Evolutionary conservation across 1,139 yeast genomes (phyloP).

Genomic region (Pneumocystis canis): DNA sequence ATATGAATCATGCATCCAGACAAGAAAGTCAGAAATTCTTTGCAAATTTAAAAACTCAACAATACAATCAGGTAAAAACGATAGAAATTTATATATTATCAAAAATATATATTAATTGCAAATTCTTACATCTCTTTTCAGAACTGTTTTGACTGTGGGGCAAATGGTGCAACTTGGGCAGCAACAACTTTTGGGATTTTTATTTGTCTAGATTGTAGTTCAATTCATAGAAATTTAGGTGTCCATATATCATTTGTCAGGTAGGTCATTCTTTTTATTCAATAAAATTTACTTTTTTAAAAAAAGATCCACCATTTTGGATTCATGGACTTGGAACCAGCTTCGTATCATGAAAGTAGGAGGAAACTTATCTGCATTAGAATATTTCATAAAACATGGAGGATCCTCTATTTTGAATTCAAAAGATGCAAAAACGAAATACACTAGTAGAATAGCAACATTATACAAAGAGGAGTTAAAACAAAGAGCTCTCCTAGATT

Average conservation of each 20-base stretch:
- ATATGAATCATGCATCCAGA: constrained; percentile 3
- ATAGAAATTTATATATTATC: neutral
- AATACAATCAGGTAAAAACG: constrained; percentile 4
- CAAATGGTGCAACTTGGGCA: constrained; percentile 98
- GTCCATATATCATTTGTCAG: constrained; percentile 89
- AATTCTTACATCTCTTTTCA: neutral
- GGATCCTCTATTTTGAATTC: constrained; percentile 17
- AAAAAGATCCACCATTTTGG: constrained; percentile 77
- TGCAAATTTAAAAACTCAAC: constrained; percentile 1
- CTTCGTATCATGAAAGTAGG: constrained; percentile 84
- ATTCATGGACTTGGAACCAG: constrained; percentile 88
- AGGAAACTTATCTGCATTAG: constrained; percentile 66
- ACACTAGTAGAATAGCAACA: constrained; percentile 62
- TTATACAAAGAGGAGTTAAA: constrained; percentile 69
- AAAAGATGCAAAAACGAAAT: constrained; percentile 52
- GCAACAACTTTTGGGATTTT: constrained; percentile 94
- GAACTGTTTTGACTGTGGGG: constrained; percentile 76
- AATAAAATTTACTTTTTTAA: neutral
- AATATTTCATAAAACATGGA: constrained; percentile 61
- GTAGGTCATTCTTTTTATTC: neutral
- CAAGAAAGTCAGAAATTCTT: constrained; percentile 4
- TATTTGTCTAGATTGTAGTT: constrained; percentile 95
- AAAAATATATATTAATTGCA: neutral
- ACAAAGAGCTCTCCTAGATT: constrained; percentile 52
- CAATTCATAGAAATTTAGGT: constrained; percentile 87